Base-by-base conservation (phyloP, 2,329 filamentous ascomycete genomes). In the Arthrobotrys sinensis region DNA sequence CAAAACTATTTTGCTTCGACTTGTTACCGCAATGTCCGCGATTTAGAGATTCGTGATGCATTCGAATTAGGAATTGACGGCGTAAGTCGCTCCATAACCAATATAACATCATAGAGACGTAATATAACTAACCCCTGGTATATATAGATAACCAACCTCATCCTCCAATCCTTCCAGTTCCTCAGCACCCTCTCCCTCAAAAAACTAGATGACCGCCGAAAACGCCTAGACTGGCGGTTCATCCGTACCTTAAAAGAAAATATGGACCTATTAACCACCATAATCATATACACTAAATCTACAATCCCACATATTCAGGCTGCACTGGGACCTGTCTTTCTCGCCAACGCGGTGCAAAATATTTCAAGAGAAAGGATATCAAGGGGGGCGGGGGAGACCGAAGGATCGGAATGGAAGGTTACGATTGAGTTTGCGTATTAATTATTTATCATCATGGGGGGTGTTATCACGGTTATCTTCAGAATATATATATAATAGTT, bases 161-260 rank as follows among this genome's bases (percentile, higher is more conserved):
- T 60, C 7, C n/a, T 12, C 16, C 28, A 16, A 10, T 28, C 55
- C 19, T 60, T 43, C 55, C 19, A 16, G 1, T 5, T 5, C 36
- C 19, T 60, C 16, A 8, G 7, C 16, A 43, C 55, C 36, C 36
- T 60, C 16, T 21, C 34, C 36, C 55, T 60, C 16, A 60, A 60
- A 60, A 60, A 60, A 8, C 24, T 60, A 40, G 55, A 60, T 10
- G 14, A 7, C 36, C 55, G 55, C 19, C 55, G 55, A 4, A 21
- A 14, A 24, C 14, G 36, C 36, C 10, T 28, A 43, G 14, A 40
- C 55, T 43, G 16, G 16, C 36, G 34, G 1, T 60, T 60, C 19
- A 11, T 60, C 19, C 4, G 16, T 6, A 24, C 38, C 36, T 36
- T 60, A 40, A 60, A 60, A 60, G 19, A n/a, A 8, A 24, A 16